These are phyloP conservation scores for Quercus lobata DNA, from an alignment of 331 rosid genomes.

Conservation along the genomic window DNA sequence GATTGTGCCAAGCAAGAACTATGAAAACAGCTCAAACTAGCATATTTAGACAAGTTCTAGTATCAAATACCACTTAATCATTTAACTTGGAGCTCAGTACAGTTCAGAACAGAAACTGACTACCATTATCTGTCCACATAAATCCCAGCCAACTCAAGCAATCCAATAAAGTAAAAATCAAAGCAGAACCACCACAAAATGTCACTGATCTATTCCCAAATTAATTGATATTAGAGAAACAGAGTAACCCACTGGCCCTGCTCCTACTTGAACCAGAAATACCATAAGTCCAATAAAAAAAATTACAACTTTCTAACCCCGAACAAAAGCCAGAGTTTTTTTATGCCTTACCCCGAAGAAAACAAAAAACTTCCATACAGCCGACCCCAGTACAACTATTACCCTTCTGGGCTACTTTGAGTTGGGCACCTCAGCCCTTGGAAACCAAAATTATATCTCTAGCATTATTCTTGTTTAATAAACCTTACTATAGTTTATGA, in stretches of 20 bases:
- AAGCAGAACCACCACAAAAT: not conserved
- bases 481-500: too few relatives aligned
- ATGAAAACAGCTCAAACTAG: not conserved
- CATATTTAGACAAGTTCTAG: not conserved
- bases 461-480: too few relatives aligned
- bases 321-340: not conserved
- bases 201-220: not conserved
- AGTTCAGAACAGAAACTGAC: not conserved
- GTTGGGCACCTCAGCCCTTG: not conserved
- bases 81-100: not conserved
- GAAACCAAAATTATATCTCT: not conserved
- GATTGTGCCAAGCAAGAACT: not conserved
- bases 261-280: not conserved
- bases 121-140: not conserved
- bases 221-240: not conserved
- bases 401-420: not conserved
- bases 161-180: not conserved
- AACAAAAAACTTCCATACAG: not conserved
- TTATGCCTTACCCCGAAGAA: not conserved
- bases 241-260: not conserved
- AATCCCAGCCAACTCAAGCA: not conserved
- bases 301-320: not conserved
- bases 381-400: not conserved
- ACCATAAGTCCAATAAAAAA: slow-evolving; percentile 2
- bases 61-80: not conserved